Conservation (phyloP, 2,329 filamentous ascomycete species). For the Scedosporium dehoogii region DNA sequence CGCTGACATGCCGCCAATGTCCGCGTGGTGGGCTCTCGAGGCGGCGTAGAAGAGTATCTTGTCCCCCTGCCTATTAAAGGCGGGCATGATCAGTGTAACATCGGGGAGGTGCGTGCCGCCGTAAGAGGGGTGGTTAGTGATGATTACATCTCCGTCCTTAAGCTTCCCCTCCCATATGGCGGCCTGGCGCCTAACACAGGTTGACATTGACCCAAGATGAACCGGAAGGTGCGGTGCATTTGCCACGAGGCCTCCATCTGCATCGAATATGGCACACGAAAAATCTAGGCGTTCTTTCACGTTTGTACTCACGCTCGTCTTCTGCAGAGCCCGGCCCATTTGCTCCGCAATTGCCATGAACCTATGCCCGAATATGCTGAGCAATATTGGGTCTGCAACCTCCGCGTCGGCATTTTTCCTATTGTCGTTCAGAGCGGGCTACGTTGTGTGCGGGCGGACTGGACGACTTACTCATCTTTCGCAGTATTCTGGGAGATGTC, state of each 20-base stretch:
- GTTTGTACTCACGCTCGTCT: constrained; percentile 72
- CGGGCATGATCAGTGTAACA: constrained; percentile 71
- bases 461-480: not conserved
- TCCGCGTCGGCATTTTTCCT: not conserved
- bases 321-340: constrained; percentile 71
- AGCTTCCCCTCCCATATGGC: constrained; percentile 71
- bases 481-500: constrained; percentile 55
- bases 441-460: too few relatives aligned
- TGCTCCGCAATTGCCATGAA: constrained; percentile 85
- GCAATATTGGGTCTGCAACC: constrained; percentile 57
- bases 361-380: constrained; percentile 71
- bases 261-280: constrained; percentile 71
- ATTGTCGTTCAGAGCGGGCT: not conserved
- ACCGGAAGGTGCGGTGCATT: constrained; percentile 75
- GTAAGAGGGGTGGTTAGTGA: constrained; percentile 76
- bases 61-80: constrained; percentile 54
- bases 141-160: constrained; percentile 69
- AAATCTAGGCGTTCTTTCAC: constrained; percentile 78
- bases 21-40: constrained; percentile 72
- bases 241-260: constrained; percentile 63
- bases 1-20: constrained; percentile 72
- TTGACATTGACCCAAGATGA: constrained; percentile 75
- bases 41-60: constrained; percentile 76
- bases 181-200: constrained; percentile 67
- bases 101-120: constrained; percentile 77